phyloP scores from a whole-genome alignment of 371 early-diverging fungal species.

The Syncephalastrum racemosum region DNA sequence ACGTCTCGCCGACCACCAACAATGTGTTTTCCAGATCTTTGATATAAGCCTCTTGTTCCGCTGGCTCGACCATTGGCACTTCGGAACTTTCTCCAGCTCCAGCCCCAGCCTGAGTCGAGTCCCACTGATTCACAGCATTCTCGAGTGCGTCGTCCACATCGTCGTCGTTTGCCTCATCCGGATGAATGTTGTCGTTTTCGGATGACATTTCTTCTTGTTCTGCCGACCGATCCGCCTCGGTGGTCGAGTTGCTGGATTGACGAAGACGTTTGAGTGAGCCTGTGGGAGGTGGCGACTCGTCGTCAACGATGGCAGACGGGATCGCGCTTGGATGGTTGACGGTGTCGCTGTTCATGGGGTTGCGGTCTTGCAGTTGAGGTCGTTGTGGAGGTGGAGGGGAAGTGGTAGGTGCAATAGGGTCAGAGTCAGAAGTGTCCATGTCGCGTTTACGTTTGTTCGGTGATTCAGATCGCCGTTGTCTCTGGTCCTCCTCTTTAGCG shows the following conservation, averaged over 20 bases:
- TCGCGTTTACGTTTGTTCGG: slow-evolving; percentile 17
- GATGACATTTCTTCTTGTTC: slow-evolving; percentile 6
- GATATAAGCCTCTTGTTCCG: slow-evolving; percentile 16
- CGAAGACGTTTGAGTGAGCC: no score
- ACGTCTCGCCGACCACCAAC: slow-evolving; percentile 13
- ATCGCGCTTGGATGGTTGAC: not conserved
- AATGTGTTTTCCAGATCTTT: slow-evolving; percentile 5
- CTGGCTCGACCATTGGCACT: slow-evolving; percentile 16
- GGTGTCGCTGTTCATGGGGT: not conserved
- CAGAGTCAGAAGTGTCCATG: slow-evolving; percentile 6
- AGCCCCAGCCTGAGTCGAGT: not conserved
- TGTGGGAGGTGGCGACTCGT: not conserved
- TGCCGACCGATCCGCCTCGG: not conserved
- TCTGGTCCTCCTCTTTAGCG: slow-evolving; percentile 19
- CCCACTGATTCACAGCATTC: slow-evolving; percentile 7
- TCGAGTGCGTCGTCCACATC: slow-evolving; percentile 7
- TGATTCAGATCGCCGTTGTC: slow-evolving; percentile 21
- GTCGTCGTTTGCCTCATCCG: not conserved
- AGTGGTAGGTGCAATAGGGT: slow-evolving; percentile 1
- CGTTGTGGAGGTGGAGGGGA: slow-evolving; percentile 3
- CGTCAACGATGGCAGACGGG: not conserved
- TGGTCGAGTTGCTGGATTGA: not conserved
- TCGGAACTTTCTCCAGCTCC: not conserved
- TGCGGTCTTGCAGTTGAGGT: slow-evolving; percentile 1
- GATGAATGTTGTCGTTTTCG: slow-evolving; percentile 3